phyloP scores from a whole-genome alignment of 1,284 basidiomycete species.

The Stygiomarasmius scandens region DNA sequence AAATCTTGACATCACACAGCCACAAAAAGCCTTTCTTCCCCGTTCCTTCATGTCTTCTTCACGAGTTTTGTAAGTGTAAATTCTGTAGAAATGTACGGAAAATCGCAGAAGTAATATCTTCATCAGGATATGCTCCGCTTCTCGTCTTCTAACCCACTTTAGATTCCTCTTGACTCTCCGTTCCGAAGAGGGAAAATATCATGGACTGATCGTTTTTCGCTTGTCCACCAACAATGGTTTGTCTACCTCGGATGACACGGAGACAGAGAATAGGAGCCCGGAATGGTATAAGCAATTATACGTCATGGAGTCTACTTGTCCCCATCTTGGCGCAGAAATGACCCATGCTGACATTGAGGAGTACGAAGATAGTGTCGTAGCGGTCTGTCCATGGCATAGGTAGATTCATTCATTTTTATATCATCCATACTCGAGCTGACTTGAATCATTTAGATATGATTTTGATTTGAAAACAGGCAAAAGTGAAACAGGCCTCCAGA shows the following conservation, averaged over 20 bases:
- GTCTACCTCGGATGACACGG: slow-evolving; percentile 3
- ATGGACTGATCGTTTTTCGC: slow-evolving; percentile 74
- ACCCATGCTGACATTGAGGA: slow-evolving; percentile 82
- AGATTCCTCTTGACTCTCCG: slow-evolving; percentile 71
- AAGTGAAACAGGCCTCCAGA: slow-evolving; percentile 76
- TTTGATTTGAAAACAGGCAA: slow-evolving; percentile 72
- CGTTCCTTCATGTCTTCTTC: background rate
- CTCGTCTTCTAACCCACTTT: slow-evolving; percentile 59
- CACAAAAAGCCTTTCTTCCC: background rate
- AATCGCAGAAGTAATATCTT: background rate
- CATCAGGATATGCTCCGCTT: slow-evolving; percentile 53
- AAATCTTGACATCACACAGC: no score
- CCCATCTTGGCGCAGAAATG: slow-evolving; percentile 83
- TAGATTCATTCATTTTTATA: slow-evolving; percentile 23
- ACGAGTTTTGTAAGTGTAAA: background rate
- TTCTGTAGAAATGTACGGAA: background rate
- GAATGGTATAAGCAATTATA: slow-evolving; percentile 55
- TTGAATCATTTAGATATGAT: slow-evolving; percentile 57
- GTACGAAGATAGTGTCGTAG: slow-evolving; percentile 57
- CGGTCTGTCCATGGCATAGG: slow-evolving; percentile 87
- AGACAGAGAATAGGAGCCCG: slow-evolving; percentile 18
- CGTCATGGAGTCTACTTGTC: slow-evolving; percentile 85
- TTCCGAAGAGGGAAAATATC: slow-evolving; percentile 64
- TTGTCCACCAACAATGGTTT: slow-evolving; percentile 41
- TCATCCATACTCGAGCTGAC: background rate